phyloP scores from a whole-genome alignment of 352 stramenopile species.

The Globisporangium apiculatum region DNA sequence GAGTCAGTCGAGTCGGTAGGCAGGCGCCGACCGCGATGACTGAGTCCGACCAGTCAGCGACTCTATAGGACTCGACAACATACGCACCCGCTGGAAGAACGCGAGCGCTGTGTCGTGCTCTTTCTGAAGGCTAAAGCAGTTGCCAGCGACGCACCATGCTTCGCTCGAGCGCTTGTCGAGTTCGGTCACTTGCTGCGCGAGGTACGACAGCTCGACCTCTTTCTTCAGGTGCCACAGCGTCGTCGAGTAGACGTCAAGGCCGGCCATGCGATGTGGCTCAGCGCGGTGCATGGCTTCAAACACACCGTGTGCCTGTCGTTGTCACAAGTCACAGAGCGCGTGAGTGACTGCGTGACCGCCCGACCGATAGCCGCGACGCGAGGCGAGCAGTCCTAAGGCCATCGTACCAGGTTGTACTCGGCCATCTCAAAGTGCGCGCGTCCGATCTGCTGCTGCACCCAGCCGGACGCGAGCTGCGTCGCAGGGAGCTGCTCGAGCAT shows the following conservation, averaged over 20 bases:
- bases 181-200: constrained; percentile 91
- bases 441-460: constrained; percentile 92
- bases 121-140: constrained; percentile 98
- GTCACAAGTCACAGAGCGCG: not conserved
- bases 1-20: no score
- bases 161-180: constrained; percentile 92
- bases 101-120: constrained; percentile 94
- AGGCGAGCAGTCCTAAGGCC: no score
- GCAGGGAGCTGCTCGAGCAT: constrained; percentile 81
- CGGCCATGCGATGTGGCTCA: constrained; percentile 91
- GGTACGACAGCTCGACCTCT: constrained; percentile 95
- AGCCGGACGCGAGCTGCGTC: constrained; percentile 88
- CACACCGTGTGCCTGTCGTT: constrained; percentile 65
- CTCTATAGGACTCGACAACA: not conserved
- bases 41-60: not conserved
- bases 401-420: constrained; percentile 81
- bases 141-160: constrained; percentile 95
- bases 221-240: constrained; percentile 97
- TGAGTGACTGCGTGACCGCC: not conserved
- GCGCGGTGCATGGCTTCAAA: constrained; percentile 87
- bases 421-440: constrained; percentile 94
- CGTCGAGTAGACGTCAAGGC: constrained; percentile 94
- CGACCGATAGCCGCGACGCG: not conserved
- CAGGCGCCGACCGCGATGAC: not conserved
- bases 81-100: constrained; percentile 90